Evolutionary conservation across 305 asterid genomes (phyloP), one percentile per base, ranked within the genome.

Genomic region (Fraxinus ornus): DNA sequence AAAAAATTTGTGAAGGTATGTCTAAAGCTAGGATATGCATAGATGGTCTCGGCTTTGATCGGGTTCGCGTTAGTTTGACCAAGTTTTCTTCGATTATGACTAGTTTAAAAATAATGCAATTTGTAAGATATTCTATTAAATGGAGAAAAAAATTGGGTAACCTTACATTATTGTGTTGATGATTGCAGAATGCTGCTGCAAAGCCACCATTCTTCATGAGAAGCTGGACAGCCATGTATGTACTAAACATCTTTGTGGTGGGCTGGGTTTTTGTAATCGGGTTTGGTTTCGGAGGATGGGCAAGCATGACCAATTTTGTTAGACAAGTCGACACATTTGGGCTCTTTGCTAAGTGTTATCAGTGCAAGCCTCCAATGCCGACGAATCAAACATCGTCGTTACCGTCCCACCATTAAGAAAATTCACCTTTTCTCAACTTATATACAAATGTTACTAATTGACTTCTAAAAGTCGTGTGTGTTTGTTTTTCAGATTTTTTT

Each of bases 261-360:
- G 81, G 89, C 1, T 91, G 94, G 94, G 85, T 88, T 1, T 44
- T 91, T 0, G 64, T 91, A 3, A 84, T 91, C 74, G 94, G 94
- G 81, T 91, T 91, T 55, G 94, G 93, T 85, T 91, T 91, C 6
- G 94, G 94, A 3, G 94, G 94, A 36, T 91, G 92, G 94, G 94
- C 94, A 1, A 91, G 94, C 79, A 78, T 91, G 83, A 88, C 91
- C 44, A 91, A 91, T 84, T 91, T 91, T 35, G 92, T 88, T 22
- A 88, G 73, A 78, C 94, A 91, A 85, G 86, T 91, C 0, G 86
- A 88, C 71, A 87, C 94, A 1, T 91, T 91, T 10, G 94, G 94
- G 15, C 88, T 91, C 6, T 91, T 91, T 1, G 93, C 94, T 4
- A 91, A 89, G 84, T 91, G 94, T 75, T 91, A 91, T 55, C 94